Conservation (phyloP, 257 asterid genomes). For the Solanum tarapatanum region DNA sequence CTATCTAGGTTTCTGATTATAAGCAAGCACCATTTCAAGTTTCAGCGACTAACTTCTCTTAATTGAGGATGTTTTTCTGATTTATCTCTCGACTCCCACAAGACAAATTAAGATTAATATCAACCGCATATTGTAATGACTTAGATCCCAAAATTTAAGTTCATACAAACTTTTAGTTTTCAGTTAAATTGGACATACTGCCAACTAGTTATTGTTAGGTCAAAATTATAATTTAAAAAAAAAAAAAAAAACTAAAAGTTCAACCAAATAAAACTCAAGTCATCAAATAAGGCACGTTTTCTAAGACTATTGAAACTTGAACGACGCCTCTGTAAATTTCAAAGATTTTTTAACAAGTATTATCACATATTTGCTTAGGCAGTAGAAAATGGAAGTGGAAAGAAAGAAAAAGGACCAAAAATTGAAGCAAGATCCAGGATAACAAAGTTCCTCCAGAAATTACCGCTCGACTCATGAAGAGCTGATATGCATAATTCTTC, state of each 20-base stretch:
- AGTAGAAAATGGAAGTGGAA: not conserved
- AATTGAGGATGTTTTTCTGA: not conserved
- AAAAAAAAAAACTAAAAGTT: not conserved
- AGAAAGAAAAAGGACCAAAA: not conserved
- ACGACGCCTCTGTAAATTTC: not conserved
- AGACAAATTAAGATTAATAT: not conserved
- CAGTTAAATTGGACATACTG: not conserved
- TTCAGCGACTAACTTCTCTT: not conserved
- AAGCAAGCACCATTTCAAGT: not conserved
- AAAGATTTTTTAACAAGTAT: not conserved
- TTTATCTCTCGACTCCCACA: not conserved
- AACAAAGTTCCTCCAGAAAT: constrained; percentile 1
- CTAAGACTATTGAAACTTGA: not conserved
- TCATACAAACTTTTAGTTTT: not conserved
- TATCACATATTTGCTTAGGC: not conserved
- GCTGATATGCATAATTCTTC: constrained; percentile 33
- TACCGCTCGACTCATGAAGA: constrained; percentile 77
- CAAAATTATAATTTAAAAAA: not conserved
- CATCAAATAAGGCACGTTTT: not conserved
- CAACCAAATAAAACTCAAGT: not conserved
- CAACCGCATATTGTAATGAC: not conserved
- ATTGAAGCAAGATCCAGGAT: not conserved
- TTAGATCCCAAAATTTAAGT: not conserved
- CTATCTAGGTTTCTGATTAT: not conserved
- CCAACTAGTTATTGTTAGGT: not conserved